A percentile compares a stretch with the other conserved stretches of the same genome.
Conservation (phyloP, 2,329 filamentous ascomycete genomes). For the Fusarium equiseti region DNA sequence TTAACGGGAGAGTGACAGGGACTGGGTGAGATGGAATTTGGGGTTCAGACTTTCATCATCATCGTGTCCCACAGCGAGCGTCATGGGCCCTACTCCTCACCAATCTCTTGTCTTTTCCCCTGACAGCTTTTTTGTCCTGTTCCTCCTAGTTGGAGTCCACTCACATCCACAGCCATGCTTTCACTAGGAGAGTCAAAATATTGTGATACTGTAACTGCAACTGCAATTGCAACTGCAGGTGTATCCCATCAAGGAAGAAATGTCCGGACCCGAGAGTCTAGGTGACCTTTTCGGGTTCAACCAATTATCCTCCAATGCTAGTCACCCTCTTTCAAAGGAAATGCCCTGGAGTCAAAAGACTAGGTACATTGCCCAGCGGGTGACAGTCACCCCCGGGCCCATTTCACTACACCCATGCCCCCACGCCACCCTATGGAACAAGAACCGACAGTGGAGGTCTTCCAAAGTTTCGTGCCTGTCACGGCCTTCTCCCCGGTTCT, state of each 20-base stretch:
- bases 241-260: conserved; percentile 5
- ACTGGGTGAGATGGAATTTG: conserved; percentile 23
- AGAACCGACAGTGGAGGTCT: conserved; percentile 32
- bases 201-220: too few species aligned
- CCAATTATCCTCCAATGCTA: conserved; percentile 16
- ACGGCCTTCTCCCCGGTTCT: conserved; percentile 48
- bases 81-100: conserved; percentile 29
- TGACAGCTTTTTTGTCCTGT: conserved; percentile 5
- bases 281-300: conserved; percentile 5
- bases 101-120: conserved; percentile 30
- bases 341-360: conserved; percentile 8
- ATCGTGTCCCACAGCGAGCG: conserved; percentile 28
- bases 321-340: conserved; percentile 4
- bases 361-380: conserved; percentile 13
- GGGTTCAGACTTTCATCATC: conserved; percentile 16
- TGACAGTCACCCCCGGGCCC: conserved; percentile 36
- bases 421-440: conserved; percentile 40
- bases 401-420: conserved; percentile 40
- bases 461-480: conserved; percentile 28
- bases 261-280: conserved; percentile 1
- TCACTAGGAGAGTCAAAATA: not conserved
- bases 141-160: conserved; percentile 13
- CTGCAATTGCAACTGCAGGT: not conserved
- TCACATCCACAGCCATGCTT: conserved; percentile 32
- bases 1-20: conserved; percentile 34